phyloP scores from a whole-genome alignment of 2,329 filamentous ascomycete species.

The Cladorrhinum sp. region DNA sequence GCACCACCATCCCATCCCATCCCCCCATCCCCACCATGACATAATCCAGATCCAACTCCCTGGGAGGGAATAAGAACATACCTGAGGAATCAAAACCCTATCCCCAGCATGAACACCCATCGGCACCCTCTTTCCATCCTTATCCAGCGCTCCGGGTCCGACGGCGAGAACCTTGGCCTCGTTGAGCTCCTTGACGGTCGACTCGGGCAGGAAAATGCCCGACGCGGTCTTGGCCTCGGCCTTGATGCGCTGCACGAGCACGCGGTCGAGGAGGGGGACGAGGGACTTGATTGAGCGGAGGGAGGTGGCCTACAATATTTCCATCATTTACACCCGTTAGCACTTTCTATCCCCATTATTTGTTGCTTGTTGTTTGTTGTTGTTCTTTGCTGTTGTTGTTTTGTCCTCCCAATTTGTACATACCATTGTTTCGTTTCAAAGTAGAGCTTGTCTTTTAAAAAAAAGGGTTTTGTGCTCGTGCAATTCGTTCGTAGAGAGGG shows the following conservation, averaged over 20 bases:
- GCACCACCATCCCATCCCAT: slow-evolving; percentile 16
- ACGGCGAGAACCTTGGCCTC: slow-evolving; percentile 96
- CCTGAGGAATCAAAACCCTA: slow-evolving; percentile 92
- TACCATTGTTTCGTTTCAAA: too few species aligned
- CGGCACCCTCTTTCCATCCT: slow-evolving; percentile 81
- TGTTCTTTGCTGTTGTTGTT: too few species aligned
- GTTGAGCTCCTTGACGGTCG: slow-evolving; percentile 95
- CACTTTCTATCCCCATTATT: neutral
- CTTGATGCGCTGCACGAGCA: slow-evolving; percentile 97
- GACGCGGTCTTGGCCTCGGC: slow-evolving; percentile 93
- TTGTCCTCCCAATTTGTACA: too few species aligned
- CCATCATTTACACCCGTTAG: too few species aligned
- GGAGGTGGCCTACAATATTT: slow-evolving; percentile 57
- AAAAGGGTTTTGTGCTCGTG: too few species aligned
- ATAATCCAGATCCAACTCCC: too few species aligned
- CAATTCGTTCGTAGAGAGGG: too few species aligned
- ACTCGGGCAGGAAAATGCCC: slow-evolving; percentile 97
- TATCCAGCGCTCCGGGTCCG: slow-evolving; percentile 82
- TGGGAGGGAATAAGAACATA: slow-evolving; percentile 50
- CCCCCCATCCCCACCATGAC: neutral
- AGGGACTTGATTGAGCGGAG: slow-evolving; percentile 95
- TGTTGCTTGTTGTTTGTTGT: too few species aligned
- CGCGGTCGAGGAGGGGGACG: slow-evolving; percentile 92
- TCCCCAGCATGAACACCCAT: slow-evolving; percentile 83
- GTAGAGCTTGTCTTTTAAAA: too few species aligned